These are phyloP conservation scores for Vanderwaltozyma yarrowii DNA, from an alignment of 805 yeast species.

Conservation along the genomic window DNA sequence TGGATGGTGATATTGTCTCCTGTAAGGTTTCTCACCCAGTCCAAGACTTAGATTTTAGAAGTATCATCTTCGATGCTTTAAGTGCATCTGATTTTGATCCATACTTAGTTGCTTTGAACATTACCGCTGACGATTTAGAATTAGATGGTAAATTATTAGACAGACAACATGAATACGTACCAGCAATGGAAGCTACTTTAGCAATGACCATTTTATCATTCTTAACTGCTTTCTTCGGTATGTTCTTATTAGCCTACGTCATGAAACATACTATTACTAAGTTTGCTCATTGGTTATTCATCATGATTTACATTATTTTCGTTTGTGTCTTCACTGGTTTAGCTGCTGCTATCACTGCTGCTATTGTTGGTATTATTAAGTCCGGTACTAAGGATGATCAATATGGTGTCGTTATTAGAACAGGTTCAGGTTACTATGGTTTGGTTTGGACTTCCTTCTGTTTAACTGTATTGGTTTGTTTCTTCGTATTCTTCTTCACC, in stretches of 20 bases:
- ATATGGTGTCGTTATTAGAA: conserved; percentile 19
- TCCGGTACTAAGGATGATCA: conserved; percentile 24
- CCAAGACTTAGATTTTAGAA: conserved; percentile 26
- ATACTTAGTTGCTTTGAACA: conserved; percentile 21
- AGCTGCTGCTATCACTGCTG: conserved; percentile 22
- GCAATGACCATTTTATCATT: conserved; percentile 22
- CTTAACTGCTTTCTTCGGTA: conserved; percentile 15
- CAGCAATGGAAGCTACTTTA: conserved; percentile 24
- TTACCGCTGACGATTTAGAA: conserved; percentile 19
- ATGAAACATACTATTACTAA: conserved; percentile 2
- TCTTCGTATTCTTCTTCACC: conserved; percentile 5
- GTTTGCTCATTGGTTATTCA: conserved; percentile 10
- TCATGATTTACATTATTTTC: conserved; percentile 9
- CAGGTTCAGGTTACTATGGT: conserved; percentile 21
- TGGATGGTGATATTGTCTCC: conserved; percentile 11
- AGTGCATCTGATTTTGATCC: conserved; percentile 23
- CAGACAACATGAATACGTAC: conserved; percentile 25
- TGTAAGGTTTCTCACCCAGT: conserved; percentile 26
- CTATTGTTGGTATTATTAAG: conserved; percentile 23
- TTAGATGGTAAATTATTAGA: conserved; percentile 23
- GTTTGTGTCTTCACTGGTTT: conserved; percentile 20
- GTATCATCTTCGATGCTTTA: conserved; percentile 23
- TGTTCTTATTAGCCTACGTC: conserved; percentile 8
- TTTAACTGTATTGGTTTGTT: conserved; percentile 15
- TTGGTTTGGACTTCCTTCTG: conserved; percentile 25